Conservation (phyloP, 345 rosid genomes). For the Salix udensis region DNA sequence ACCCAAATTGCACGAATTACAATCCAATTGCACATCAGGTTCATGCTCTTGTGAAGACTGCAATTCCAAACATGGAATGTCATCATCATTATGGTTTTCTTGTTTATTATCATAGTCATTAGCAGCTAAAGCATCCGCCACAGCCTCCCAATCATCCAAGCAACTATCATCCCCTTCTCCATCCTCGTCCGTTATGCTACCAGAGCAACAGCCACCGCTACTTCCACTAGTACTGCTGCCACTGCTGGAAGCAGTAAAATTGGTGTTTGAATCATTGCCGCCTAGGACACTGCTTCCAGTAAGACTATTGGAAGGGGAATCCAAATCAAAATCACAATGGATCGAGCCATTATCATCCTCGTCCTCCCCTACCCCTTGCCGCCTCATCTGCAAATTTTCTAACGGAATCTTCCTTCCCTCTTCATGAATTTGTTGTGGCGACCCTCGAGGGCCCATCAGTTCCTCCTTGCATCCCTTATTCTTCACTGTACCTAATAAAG, state of each 20-base stretch:
- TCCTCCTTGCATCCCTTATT: slow-evolving; percentile 55
- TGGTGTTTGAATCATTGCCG: slow-evolving; percentile 43
- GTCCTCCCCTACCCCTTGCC: slow-evolving; percentile 26
- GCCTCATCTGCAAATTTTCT: slow-evolving; percentile 40
- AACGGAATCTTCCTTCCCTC: slow-evolving; percentile 33
- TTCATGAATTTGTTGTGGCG: slow-evolving; percentile 1
- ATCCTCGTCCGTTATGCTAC: slow-evolving; percentile 75
- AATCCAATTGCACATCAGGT: slow-evolving; percentile 20
- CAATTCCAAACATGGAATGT: slow-evolving; percentile 24
- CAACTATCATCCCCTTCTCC: slow-evolving; percentile 61
- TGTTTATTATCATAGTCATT: slow-evolving; percentile 39
- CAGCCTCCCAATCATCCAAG: slow-evolving; percentile 95
- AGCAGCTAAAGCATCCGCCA: slow-evolving; percentile 92
- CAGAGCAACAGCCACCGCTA: slow-evolving; percentile 80
- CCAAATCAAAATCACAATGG: slow-evolving; percentile 54
- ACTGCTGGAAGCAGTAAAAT: slow-evolving; percentile 37
- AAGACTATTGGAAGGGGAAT: slow-evolving; percentile 58
- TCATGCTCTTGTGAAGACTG: slow-evolving; percentile 20
- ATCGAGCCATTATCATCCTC: slow-evolving; percentile 28
- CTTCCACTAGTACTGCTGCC: slow-evolving; percentile 57
- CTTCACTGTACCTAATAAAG: slow-evolving; percentile 43
- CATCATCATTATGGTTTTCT: slow-evolving; percentile 24
- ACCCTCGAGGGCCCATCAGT: slow-evolving; percentile 4
- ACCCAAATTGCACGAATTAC: slow-evolving; percentile 17
- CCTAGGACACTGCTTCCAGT: slow-evolving; percentile 29